Conservation (phyloP, 2,329 filamentous ascomycete species). For the Sporothrix brasiliensis region DNA sequence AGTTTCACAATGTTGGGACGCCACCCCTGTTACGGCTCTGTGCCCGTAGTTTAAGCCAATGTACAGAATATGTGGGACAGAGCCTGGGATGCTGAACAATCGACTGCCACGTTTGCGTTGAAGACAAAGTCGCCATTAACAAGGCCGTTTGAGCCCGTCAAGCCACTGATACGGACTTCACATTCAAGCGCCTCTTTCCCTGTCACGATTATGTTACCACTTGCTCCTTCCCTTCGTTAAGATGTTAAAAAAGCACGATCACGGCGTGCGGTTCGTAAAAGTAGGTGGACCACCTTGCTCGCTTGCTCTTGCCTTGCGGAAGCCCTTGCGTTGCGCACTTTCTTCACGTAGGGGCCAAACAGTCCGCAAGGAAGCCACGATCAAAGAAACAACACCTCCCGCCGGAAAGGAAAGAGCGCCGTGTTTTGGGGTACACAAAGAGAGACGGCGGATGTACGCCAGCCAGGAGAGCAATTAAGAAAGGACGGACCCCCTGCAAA, state of each 20-base stretch:
- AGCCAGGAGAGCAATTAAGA: not conserved
- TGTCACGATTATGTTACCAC: not conserved
- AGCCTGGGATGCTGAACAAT: not conserved
- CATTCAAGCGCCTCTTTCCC: not conserved
- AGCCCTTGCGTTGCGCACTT: not conserved
- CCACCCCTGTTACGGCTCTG: too few species aligned
- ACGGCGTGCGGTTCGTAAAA: not conserved
- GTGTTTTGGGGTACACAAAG: not conserved
- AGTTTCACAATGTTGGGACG: constrained; percentile 13
- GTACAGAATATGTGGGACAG: constrained; percentile 12
- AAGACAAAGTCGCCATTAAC: not conserved
- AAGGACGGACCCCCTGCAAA: too few species aligned
- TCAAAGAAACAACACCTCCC: not conserved
- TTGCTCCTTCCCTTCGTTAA: constrained; percentile 1
- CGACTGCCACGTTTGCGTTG: not conserved
- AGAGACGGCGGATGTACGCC: not conserved
- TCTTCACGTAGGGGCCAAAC: constrained; percentile 13
- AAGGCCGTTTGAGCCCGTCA: not conserved
- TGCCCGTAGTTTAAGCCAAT: not conserved
- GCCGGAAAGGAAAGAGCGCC: not conserved
- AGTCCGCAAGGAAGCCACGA: not conserved
- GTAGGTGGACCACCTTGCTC: not conserved
- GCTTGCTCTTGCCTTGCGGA: constrained; percentile 2
- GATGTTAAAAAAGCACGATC: not conserved
- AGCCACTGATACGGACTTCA: not conserved